A percentile compares a stretch with the other conserved stretches of the same genome.
Conservation (phyloP, 2,329 filamentous ascomycete species). For the Aspergillus eucalypticola region DNA sequence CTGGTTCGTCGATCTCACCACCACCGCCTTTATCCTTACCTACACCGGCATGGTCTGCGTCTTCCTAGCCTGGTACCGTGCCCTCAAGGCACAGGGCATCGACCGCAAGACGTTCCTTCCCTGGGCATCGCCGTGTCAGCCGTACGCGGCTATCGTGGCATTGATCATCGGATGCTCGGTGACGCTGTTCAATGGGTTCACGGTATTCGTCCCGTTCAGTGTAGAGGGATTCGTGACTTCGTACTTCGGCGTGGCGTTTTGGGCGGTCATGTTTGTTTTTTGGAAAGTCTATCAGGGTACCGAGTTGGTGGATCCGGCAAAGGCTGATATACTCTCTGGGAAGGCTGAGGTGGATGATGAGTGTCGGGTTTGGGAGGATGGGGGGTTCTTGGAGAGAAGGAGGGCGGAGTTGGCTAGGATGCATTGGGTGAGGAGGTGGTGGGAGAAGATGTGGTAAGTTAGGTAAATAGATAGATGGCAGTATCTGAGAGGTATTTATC, state of each 20-base stretch:
- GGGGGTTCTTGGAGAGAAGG: constrained; percentile 29
- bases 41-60: constrained; percentile 68
- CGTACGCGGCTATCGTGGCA: constrained; percentile 68
- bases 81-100: constrained; percentile 67
- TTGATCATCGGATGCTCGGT: constrained; percentile 54
- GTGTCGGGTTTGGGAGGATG: constrained; percentile 38
- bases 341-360: constrained; percentile 39
- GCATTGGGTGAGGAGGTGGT: constrained; percentile 28
- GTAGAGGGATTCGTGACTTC: constrained; percentile 53
- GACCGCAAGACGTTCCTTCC: constrained; percentile 63
- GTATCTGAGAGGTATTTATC: rapidly evolving
- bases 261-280: constrained; percentile 43
- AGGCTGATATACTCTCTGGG: constrained; percentile 35
- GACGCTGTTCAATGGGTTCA: constrained; percentile 68
- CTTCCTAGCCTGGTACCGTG: constrained; percentile 70
- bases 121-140: constrained; percentile 67
- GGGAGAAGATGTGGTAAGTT: constrained; percentile 35
- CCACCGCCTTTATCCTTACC: constrained; percentile 31
- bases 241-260: constrained; percentile 50
- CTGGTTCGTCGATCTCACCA: constrained; percentile 67
- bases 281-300: constrained; percentile 37
- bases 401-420: constrained; percentile 32
- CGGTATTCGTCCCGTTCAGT: constrained; percentile 42
- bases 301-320: constrained; percentile 27
- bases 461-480: constrained; percentile 6